These are phyloP conservation scores for Pichia exigua DNA, from an alignment of 805 yeast genomes.

Conservation along the genomic window DNA sequence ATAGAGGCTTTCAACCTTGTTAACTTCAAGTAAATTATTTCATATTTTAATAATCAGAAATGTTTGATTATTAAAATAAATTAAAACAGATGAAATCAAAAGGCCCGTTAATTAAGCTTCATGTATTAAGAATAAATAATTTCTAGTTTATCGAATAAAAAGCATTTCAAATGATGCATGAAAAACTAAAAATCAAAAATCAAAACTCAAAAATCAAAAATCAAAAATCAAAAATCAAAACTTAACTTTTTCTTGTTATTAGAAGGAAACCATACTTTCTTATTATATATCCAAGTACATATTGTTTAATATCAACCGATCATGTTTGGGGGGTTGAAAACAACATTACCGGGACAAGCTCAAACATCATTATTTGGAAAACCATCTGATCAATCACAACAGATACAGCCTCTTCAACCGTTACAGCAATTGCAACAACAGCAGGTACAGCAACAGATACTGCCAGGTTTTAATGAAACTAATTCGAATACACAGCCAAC, in stretches of 20 bases:
- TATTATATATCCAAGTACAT: neutral
- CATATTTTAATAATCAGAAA: too few species aligned
- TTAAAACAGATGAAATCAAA: too few species aligned
- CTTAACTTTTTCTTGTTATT: neutral
- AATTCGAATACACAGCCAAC: neutral
- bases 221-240: too few species aligned
- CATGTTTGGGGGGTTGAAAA: neutral
- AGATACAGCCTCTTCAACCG: neutral
- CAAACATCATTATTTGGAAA: neutral
- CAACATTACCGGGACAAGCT: neutral
- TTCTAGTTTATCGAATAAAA: too few species aligned
- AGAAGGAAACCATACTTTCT: neutral
- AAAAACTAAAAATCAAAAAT: too few species aligned
- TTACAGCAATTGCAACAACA: neutral
- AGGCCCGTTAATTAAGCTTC: too few species aligned
- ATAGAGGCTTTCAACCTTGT: too few species aligned
- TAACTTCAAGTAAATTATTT: too few species aligned
- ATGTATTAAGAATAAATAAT: too few species aligned
- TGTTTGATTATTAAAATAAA: too few species aligned
- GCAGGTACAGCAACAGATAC: slow-evolving; percentile 8
- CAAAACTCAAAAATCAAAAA: too few species aligned
- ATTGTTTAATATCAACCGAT: too few species aligned
- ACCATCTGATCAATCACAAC: slow-evolving; percentile 1
- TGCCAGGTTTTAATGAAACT: slow-evolving; percentile 1
- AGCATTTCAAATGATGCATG: neutral